Evolutionary conservation across 805 yeast genomes (phyloP), one percentile per base, ranked within the genome.

Genomic region (Sporopachydermia lactativora): DNA sequence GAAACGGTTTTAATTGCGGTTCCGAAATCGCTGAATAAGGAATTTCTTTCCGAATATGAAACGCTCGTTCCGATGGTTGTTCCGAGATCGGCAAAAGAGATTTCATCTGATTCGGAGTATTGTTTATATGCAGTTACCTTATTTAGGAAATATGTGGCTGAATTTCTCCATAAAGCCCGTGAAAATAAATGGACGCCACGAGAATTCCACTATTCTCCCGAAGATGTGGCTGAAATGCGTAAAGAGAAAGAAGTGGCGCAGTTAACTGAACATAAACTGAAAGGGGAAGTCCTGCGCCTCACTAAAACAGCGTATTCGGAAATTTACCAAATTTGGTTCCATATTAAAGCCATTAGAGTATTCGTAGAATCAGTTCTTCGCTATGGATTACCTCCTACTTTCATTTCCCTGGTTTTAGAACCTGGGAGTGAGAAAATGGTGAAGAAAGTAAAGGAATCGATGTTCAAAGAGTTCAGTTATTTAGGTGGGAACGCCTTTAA

Each of bases 331-430:
- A 75, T 81, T 48, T 86, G 96, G 96, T 69, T 83, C 54, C 98
- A 92, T 60, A 73, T 92, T 50, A 86, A 86, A 61, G 75, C 83
- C 3, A 69, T 92, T 41, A 77, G 96, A 50, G 71, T 83, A 15
- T 92, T 81, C 60, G 95, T 89, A 34, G 99, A 92, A 64, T 73
- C 86, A 39, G 95, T 92, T 13, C 70, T 92, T 58, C 78, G 99
- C 61, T 92, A 92, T 59, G 99, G 99, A 1, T 71, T 92, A 48
- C 99, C 98, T 28, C 96, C 97, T 19, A 81, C 80, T 52, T 92
- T 89, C 59, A 72, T 75, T 54, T 65, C 73, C 11, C 66, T 64
- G 35, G 52, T 69, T 24, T 59, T 68, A 39, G 63, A 65, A 17
- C 59, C 68, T 18, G 70, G 81, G 49, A 64, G 59, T 18, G 43